phyloP scores from a whole-genome alignment of 768 basidiomycete species.

The Boletus rubroflammeus region DNA sequence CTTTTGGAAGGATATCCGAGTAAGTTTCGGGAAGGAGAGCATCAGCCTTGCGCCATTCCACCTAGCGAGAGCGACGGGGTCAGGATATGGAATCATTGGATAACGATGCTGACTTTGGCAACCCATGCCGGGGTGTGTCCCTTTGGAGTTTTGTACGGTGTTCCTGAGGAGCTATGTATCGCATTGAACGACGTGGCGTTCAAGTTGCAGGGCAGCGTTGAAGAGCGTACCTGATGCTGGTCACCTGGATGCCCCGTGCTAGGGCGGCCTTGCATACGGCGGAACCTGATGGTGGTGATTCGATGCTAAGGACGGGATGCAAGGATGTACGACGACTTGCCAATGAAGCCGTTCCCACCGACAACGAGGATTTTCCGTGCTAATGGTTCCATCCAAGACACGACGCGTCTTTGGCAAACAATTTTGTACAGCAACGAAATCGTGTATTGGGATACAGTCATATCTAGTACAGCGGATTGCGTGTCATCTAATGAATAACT shows the following conservation, averaged over 20 bases:
- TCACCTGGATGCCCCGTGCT: conserved; percentile 78
- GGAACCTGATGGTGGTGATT: conserved; percentile 59
- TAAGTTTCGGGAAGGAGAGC: conserved; percentile 78
- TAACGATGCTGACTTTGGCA: conserved; percentile 48
- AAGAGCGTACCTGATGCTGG: conserved; percentile 71
- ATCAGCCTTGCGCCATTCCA: conserved; percentile 83
- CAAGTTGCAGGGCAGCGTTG: neutral
- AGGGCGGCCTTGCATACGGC: conserved; percentile 89
- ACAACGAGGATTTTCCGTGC: conserved; percentile 78
- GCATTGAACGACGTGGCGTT: neutral
- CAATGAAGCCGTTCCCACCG: conserved; percentile 98
- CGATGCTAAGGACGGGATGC: neutral
- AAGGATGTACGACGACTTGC: conserved; percentile 38
- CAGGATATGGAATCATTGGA: conserved; percentile 4
- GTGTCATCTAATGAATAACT: conserved; percentile 1
- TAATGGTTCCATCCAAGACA: conserved; percentile 22
- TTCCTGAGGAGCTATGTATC: conserved; percentile 73
- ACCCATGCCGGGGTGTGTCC: conserved; percentile 90
- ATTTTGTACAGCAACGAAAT: neutral
- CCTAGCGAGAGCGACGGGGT: conserved; percentile 41
- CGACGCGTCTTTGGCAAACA: neutral
- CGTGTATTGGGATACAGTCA: neutral
- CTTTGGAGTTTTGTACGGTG: conserved; percentile 81
- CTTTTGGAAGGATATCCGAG: conserved; percentile 58
- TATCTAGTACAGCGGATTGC: neutral